Conservation (phyloP, 495 filamentous ascomycete genomes). For the Rostrohypoxylon terebratum region DNA sequence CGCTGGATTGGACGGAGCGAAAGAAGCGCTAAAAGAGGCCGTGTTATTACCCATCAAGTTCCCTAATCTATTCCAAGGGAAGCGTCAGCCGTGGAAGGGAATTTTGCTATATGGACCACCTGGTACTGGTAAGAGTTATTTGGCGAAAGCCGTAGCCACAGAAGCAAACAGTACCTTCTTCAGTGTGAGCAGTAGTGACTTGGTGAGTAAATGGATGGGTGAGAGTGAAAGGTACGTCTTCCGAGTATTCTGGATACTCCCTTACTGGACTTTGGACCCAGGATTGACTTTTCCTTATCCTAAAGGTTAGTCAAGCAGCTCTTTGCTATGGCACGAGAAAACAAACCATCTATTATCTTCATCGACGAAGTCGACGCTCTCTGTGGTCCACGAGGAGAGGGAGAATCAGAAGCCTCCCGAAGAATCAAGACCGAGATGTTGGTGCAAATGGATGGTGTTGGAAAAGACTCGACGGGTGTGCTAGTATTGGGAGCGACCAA, state of each 20-base stretch:
- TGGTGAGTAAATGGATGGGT: conserved; percentile 99
- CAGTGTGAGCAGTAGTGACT: conserved; percentile 94
- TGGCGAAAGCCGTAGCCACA: conserved; percentile 97
- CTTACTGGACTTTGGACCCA: background rate
- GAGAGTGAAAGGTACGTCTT: conserved; percentile 88
- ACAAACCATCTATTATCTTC: conserved; percentile 98
- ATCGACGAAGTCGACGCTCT: conserved; percentile 99
- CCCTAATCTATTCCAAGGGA: conserved; percentile 95
- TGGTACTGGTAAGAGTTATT: conserved; percentile 95
- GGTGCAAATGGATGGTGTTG: conserved; percentile 99
- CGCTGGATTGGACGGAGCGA: conserved; percentile 92
- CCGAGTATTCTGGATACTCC: background rate
- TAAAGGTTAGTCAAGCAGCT: conserved; percentile 92
- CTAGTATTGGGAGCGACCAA: conserved; percentile 97
- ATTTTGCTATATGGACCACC: conserved; percentile 97
- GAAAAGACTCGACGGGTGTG: conserved; percentile 91
- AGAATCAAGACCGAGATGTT: conserved; percentile 98
- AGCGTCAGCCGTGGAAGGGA: conserved; percentile 97
- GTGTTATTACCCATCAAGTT: conserved; percentile 98
- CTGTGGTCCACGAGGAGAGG: conserved; percentile 95
- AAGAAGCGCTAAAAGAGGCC: conserved; percentile 97
- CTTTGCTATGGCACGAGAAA: conserved; percentile 98
- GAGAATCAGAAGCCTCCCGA: conserved; percentile 95
- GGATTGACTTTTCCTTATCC: conserved; percentile 16
- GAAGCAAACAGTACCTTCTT: conserved; percentile 99